A percentile compares a stretch with the other conserved stretches of the same genome.
Evolutionary conservation across 2,329 filamentous ascomycete genomes (phyloP).

Genomic region (Rutstroemia sp.): DNA sequence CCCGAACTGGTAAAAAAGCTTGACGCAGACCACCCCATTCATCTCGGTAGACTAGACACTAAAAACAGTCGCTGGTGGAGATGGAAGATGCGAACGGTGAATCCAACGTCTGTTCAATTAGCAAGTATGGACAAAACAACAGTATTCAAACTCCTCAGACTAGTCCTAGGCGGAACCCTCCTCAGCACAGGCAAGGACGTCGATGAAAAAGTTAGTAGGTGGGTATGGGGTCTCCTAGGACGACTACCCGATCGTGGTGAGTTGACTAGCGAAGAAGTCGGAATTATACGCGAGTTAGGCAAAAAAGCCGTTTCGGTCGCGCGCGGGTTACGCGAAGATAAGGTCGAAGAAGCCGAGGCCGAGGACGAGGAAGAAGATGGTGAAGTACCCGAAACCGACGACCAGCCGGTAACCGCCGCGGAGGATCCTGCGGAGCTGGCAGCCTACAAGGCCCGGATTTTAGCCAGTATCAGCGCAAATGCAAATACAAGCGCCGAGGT

Average conservation of each 20-base stretch:
- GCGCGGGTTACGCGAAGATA: slow-evolving; percentile 31
- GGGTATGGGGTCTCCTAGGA: slow-evolving; percentile 80
- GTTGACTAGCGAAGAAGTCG: slow-evolving; percentile 68
- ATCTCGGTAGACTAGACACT: slow-evolving; percentile 32
- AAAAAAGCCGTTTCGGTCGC: slow-evolving; percentile 58
- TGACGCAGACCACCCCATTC: slow-evolving; percentile 41
- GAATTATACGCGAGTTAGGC: slow-evolving; percentile 69
- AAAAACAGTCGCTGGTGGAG: slow-evolving; percentile 46
- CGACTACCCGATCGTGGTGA: slow-evolving; percentile 67
- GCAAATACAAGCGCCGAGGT: neutral
- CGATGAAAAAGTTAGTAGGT: slow-evolving; percentile 62
- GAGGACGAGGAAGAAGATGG: slow-evolving; percentile 10
- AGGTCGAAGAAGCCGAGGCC: slow-evolving; percentile 29
- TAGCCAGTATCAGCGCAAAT: neutral
- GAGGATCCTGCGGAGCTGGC: neutral
- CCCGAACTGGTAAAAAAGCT: slow-evolving; percentile 45
- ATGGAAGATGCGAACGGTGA: slow-evolving; percentile 41
- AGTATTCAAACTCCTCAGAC: slow-evolving; percentile 56
- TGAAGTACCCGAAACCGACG: neutral
- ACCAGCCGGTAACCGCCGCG: neutral
- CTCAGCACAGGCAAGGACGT: slow-evolving; percentile 52
- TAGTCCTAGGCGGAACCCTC: slow-evolving; percentile 55
- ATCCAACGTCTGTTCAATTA: slow-evolving; percentile 52
- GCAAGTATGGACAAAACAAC: slow-evolving; percentile 59
- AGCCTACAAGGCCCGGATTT: neutral